These are phyloP conservation scores for Sarocladiaceae sp. DNA, from an alignment of 2,329 filamentous ascomycete species.

Conservation along the genomic window DNA sequence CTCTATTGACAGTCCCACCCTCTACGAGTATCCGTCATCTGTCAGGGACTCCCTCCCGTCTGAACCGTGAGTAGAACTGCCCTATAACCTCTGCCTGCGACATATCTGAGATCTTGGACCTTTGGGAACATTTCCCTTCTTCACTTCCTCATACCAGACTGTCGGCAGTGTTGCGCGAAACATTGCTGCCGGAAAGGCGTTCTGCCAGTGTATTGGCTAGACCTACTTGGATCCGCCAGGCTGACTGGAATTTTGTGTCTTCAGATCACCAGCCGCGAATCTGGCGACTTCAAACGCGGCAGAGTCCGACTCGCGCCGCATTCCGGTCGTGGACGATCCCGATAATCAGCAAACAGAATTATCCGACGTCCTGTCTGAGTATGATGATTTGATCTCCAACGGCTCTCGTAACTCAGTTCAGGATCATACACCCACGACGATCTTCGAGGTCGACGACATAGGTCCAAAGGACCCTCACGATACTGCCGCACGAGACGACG, in stretches of 20 bases:
- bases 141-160: neutral
- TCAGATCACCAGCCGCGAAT: slow-evolving; percentile 21
- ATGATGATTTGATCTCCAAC: slow-evolving; percentile 38
- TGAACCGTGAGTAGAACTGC: slow-evolving; percentile 13
- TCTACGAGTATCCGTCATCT: slow-evolving; percentile 51
- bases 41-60: slow-evolving; percentile 1
- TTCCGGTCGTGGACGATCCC: slow-evolving; percentile 34
- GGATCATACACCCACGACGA: slow-evolving; percentile 22
- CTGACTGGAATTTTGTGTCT: slow-evolving; percentile 23
- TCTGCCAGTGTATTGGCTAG: neutral
- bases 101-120: neutral
- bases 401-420: slow-evolving; percentile 20
- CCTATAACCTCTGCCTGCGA: neutral
- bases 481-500: slow-evolving; percentile 30
- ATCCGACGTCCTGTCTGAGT: slow-evolving; percentile 38
- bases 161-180: neutral
- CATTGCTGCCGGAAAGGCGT: neutral
- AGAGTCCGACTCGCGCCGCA: slow-evolving; percentile 29
- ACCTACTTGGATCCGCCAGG: neutral
- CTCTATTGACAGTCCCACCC: slow-evolving; percentile 56
- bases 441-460: slow-evolving; percentile 28
- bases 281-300: slow-evolving; percentile 19
- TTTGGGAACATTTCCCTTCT: neutral
- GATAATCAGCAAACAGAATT: slow-evolving; percentile 38
- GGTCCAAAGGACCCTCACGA: slow-evolving; percentile 31